phyloP scores from a whole-genome alignment of 768 basidiomycete species.

The Boletus vinaceobasis region DNA sequence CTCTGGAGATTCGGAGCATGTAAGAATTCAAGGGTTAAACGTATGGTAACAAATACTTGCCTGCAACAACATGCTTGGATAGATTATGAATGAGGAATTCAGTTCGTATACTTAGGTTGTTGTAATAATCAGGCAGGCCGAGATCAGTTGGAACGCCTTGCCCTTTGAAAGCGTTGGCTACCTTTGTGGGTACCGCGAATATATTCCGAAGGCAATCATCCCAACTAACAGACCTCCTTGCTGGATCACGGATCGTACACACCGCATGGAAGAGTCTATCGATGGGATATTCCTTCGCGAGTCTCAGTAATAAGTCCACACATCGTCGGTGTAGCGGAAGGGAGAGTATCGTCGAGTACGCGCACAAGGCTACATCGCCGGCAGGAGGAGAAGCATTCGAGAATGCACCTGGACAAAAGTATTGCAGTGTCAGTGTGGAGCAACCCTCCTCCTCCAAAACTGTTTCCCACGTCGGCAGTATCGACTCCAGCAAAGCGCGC shows the following conservation, averaged over 20 bases:
- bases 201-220: constrained; percentile 69
- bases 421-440: constrained; percentile 52
- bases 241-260: constrained; percentile 30
- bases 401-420: constrained; percentile 69
- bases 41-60: constrained; percentile 33
- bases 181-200: constrained; percentile 68
- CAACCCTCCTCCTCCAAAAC: constrained; percentile 48
- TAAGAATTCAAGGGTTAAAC: constrained; percentile 8
- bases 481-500: constrained; percentile 54
- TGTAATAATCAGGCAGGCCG: constrained; percentile 56
- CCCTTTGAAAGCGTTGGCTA: constrained; percentile 64
- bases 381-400: constrained; percentile 48
- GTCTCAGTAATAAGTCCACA: constrained; percentile 49
- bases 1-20: constrained; percentile 32
- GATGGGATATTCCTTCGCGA: constrained; percentile 62
- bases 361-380: constrained; percentile 50
- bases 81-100: constrained; percentile 51
- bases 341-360: constrained; percentile 65
- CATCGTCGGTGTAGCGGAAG: constrained; percentile 47
- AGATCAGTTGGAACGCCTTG: constrained; percentile 46
- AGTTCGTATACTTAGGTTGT: constrained; percentile 47
- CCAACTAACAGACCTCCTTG: constrained; percentile 50
- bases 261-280: constrained; percentile 60
- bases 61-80: constrained; percentile 36
- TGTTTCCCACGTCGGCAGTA: constrained; percentile 68